Base-by-base conservation (phyloP, 352 stramenopile species). In the Globisporangium cylindrosporum region DNA sequence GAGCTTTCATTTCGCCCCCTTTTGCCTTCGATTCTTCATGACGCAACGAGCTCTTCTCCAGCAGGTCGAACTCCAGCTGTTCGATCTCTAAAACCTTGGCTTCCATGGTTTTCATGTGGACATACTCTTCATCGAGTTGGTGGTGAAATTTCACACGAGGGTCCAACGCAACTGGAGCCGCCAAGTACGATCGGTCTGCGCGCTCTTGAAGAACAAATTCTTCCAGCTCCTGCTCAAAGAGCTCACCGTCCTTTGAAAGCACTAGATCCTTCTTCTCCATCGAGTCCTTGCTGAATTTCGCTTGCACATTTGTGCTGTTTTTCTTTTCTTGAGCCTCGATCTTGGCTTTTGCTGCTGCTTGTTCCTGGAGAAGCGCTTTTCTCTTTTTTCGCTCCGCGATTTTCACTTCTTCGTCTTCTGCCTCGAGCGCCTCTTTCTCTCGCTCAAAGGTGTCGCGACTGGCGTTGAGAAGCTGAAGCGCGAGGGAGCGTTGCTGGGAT, bases 81-180 rank as follows among this genome's bases (percentile, higher is more conserved):
- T 92, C 84, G 6, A 82, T 71, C 59, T 69, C 66, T n/a, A 86
- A 53, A 57, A 78, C 73, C 15, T 77, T 67, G 14, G 77, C 64
- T 48, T 92, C 84, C 48, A 90, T 69, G 48, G 74, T 73, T 59
- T 86, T 90, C 72, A 88, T 80, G 69, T 92, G 84, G 0, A 84
- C 76, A 22, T 76, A 92, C 57, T 92, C 84, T 4, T 77, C 73
- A 18, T 91, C 84, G 32, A 76, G 32, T 61, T 76, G 76, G 25
- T 78, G 74, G 12, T 71, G 79, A 12, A 76, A 69, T 3, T 66
- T 70, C 0, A 84, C 82, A 32, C 82, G 79, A 4, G 34, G 38
- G 20, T 90, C 82, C 29, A 69, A 54, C 8, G 79, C 70, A 25
- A 89, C 55, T 6, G 81, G 79, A 8, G 67, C 64, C 0, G 79